Conservation (phyloP, 192 early-diverging fungal genomes). For the Podila epigama region DNA sequence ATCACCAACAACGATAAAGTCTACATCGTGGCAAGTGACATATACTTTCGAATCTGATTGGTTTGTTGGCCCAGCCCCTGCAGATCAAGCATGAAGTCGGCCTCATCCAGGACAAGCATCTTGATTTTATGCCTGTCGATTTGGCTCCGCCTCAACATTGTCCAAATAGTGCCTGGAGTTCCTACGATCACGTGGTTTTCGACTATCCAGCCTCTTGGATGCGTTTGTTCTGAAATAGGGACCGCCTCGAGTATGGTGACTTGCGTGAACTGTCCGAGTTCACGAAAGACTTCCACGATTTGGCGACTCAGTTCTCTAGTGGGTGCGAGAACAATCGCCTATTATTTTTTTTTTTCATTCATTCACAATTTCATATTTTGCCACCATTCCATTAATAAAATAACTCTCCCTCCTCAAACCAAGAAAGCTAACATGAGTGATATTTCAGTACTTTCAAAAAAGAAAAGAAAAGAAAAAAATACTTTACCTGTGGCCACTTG, state of each 20-base stretch:
- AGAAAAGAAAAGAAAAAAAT: not conserved
- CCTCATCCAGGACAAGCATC: constrained; percentile 95
- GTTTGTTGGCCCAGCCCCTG: constrained; percentile 84
- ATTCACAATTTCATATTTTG: too few species aligned
- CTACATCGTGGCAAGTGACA: not conserved
- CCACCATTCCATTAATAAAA: too few species aligned
- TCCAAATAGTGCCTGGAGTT: constrained; percentile 89
- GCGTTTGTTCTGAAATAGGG: constrained; percentile 62
- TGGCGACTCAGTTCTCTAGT: constrained; percentile 93
- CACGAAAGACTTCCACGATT: constrained; percentile 84
- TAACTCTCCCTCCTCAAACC: too few species aligned
- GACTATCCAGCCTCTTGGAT: constrained; percentile 25
- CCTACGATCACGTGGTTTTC: constrained; percentile 86
- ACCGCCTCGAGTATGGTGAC: constrained; percentile 77
- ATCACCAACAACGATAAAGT: not conserved
- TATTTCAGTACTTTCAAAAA: not conserved
- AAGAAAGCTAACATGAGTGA: not conserved
- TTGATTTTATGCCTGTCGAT: constrained; percentile 62
- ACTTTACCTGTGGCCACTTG: constrained; percentile 64
- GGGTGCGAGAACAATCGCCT: constrained; percentile 88
- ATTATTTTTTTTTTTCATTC: not conserved
- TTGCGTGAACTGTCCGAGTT: constrained; percentile 84
- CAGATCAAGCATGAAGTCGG: constrained; percentile 94
- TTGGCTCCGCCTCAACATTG: constrained; percentile 67
- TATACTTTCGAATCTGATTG: constrained; percentile 78